Conservation (phyloP, 148 eudicot species). For the Mesembryanthemum crystallinum region DNA sequence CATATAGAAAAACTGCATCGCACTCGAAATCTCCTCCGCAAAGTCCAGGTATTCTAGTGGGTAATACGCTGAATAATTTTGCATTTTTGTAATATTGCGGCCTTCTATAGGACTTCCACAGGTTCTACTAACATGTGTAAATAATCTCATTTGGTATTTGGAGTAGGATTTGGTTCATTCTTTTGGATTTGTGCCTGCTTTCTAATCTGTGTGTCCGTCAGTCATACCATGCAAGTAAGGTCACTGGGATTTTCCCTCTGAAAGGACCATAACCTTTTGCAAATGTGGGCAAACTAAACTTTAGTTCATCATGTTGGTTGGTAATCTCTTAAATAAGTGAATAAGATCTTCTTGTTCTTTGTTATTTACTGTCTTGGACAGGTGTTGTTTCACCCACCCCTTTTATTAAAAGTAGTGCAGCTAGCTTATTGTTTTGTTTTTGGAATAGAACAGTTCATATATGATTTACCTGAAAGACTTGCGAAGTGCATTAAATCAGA, state of each 20-base stretch:
- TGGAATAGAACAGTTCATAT: constrained; percentile 92
- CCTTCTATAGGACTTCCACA: neutral
- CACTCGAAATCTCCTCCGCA: constrained; percentile 90
- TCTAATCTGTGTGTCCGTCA: neutral
- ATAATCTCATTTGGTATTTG: neutral
- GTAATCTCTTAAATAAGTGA: constrained; percentile 12
- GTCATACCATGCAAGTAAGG: neutral
- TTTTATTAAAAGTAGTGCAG: neutral
- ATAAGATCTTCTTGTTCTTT: neutral
- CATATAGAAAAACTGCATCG: constrained; percentile 96
- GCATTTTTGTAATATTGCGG: neutral
- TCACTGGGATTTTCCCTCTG: neutral
- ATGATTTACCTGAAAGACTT: constrained; percentile 92
- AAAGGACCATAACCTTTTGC: neutral
- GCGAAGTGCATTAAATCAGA: constrained; percentile 92
- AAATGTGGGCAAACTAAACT: neutral
- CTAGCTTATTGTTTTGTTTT: constrained; percentile 19
- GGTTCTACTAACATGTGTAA: neutral
- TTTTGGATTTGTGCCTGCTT: neutral
- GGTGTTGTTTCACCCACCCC: neutral
- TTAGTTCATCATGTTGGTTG: neutral
- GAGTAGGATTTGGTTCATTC: neutral
- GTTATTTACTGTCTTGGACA: neutral
- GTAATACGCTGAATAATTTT: neutral
- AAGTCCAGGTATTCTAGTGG: constrained; percentile 77